These are phyloP conservation scores for Mortierella sp. DNA, from an alignment of 371 early-diverging fungal species.

Conservation along the genomic window DNA sequence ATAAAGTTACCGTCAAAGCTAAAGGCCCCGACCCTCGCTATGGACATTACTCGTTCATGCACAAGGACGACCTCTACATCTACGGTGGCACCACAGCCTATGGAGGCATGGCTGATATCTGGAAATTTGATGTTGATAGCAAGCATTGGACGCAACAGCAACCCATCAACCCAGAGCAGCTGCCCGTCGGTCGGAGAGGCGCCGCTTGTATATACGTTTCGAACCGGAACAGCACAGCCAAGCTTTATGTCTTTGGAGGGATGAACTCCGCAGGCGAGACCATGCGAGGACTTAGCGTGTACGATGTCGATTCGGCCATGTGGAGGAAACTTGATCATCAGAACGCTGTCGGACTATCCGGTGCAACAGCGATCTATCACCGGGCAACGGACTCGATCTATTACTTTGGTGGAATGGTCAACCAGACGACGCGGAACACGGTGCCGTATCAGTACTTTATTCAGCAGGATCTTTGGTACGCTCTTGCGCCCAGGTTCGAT, in stretches of 20 bases:
- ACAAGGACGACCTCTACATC: slow-evolving; percentile 38
- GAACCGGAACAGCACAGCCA: slow-evolving; percentile 7
- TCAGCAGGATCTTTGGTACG: slow-evolving; percentile 40
- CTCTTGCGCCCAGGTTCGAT: slow-evolving; percentile 35
- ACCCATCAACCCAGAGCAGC: slow-evolving; percentile 12
- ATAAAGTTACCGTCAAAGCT: slow-evolving; percentile 4
- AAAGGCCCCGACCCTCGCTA: slow-evolving; percentile 24
- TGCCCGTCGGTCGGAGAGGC: slow-evolving; percentile 14
- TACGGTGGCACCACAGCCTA: slow-evolving; percentile 30
- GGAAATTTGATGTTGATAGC: slow-evolving; percentile 22
- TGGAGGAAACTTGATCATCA: slow-evolving; percentile 28
- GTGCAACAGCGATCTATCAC: slow-evolving; percentile 45
- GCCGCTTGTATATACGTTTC: slow-evolving; percentile 23
- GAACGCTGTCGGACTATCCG: slow-evolving; percentile 38
- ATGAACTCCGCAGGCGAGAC: slow-evolving; percentile 12
- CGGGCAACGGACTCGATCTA: slow-evolving; percentile 50
- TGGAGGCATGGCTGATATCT: slow-evolving; percentile 26
- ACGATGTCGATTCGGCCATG: slow-evolving; percentile 8
- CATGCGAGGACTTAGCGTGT: slow-evolving; percentile 28
- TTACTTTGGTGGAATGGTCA: slow-evolving; percentile 52
- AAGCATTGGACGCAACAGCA: slow-evolving; percentile 22
- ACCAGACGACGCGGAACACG: slow-evolving; percentile 37
- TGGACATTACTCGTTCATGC: slow-evolving; percentile 44
- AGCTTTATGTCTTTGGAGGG: slow-evolving; percentile 41
- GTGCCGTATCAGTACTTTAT: slow-evolving; percentile 39